phyloP scores from a whole-genome alignment of 345 rosid genomes.

The Arabidopsis thaliana region DNA sequence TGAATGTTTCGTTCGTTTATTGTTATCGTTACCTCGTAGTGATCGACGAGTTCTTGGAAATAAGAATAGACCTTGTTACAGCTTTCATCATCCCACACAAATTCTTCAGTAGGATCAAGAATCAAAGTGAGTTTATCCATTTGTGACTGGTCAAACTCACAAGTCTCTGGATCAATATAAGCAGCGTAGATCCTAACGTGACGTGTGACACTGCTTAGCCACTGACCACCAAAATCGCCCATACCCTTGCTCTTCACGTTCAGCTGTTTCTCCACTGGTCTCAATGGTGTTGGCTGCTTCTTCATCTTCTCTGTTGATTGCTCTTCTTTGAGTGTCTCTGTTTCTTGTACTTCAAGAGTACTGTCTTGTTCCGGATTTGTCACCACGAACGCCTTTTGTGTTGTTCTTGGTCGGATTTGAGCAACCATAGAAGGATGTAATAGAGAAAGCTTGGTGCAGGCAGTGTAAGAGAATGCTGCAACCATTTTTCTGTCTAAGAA shows the following conservation, averaged over 20 bases:
- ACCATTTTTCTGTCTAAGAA: conserved; percentile 31
- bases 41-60: conserved; percentile 97
- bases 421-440: conserved; percentile 30
- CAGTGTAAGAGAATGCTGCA: conserved; percentile 43
- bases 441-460: conserved; percentile 38
- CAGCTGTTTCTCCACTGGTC: conserved; percentile 83
- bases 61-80: conserved; percentile 68
- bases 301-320: conserved; percentile 42
- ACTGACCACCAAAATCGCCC: conserved; percentile 76
- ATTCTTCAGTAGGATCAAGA: conserved; percentile 87
- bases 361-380: conserved; percentile 41
- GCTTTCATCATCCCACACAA: conserved; percentile 78
- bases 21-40: conserved; percentile 61
- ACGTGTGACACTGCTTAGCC: conserved; percentile 76
- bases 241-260: conserved; percentile 82
- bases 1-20: neutral
- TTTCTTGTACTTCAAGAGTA: conserved; percentile 28
- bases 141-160: conserved; percentile 74
- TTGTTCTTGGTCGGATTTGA: conserved; percentile 36
- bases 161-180: conserved; percentile 77
- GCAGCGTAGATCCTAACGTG: conserved; percentile 82
- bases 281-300: conserved; percentile 53
- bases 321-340: conserved; percentile 31
- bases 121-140: conserved; percentile 87
- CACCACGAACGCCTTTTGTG: conserved; percentile 32